phyloP scores from a whole-genome alignment of 257 asterid species.

The Lavandula angustifolia region DNA sequence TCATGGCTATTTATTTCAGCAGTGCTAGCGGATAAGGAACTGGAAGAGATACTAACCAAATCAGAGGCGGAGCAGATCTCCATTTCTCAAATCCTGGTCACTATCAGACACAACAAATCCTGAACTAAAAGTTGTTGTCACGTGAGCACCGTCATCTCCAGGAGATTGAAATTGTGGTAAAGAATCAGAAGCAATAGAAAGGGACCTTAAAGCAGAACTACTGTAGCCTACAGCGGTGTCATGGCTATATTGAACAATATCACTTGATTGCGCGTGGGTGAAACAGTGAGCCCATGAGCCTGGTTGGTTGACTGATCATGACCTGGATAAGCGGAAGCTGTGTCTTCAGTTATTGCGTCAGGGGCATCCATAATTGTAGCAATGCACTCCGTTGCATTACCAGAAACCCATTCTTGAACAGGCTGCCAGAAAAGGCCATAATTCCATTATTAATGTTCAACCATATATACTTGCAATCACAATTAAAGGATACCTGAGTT shows the following conservation, averaged over 20 bases:
- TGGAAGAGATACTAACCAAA: conserved; percentile 74
- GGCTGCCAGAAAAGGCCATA: conserved; percentile 49
- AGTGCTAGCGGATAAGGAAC: conserved; percentile 52
- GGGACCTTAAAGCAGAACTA: conserved; percentile 45
- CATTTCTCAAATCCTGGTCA: conserved; percentile 48
- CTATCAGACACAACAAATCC: conserved; percentile 49
- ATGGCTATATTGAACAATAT: conserved; percentile 31
- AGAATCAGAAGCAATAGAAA: conserved; percentile 44
- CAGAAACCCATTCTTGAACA: conserved; percentile 46
- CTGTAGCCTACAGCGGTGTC: conserved; percentile 33
- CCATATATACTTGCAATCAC: conserved; percentile 28
- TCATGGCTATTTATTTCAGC: conserved; percentile 61
- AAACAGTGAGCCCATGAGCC: conserved; percentile 29
- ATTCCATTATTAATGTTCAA: conserved; percentile 35
- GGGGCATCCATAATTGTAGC: conserved; percentile 36
- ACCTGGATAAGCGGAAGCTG: conserved; percentile 26
- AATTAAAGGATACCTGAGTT: conserved; percentile 46
- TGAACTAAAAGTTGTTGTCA: conserved; percentile 54
- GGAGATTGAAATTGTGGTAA: conserved; percentile 39
- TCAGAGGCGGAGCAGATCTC: conserved; percentile 64
- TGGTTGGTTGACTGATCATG: conserved; percentile 36
- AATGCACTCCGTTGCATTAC: conserved; percentile 29
- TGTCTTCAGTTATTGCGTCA: conserved; percentile 34
- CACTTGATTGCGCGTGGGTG: conserved; percentile 30
- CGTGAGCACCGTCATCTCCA: conserved; percentile 45